These are phyloP conservation scores for Xylaria sp. DNA, from an alignment of 2,329 filamentous ascomycete species.

Conservation along the genomic window DNA sequence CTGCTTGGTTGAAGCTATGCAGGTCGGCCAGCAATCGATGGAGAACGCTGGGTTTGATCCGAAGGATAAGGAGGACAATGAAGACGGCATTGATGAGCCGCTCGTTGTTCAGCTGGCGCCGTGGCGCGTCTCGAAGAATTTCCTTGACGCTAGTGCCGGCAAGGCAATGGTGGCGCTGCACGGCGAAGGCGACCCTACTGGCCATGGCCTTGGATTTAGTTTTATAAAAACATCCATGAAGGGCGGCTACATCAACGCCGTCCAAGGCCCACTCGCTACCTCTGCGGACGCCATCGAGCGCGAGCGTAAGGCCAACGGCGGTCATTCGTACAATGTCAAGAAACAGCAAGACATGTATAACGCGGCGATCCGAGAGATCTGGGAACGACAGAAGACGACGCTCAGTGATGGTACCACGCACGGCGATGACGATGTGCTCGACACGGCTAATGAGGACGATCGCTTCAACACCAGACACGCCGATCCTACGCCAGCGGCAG, in stretches of 20 bases:
- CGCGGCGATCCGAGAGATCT: slow-evolving; percentile 84
- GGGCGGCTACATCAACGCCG: slow-evolving; percentile 82
- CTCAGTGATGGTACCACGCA: slow-evolving; percentile 68
- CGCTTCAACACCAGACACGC: slow-evolving; percentile 68
- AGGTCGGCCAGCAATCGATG: slow-evolving; percentile 85
- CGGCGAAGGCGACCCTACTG: slow-evolving; percentile 90
- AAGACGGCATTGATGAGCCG: slow-evolving; percentile 62
- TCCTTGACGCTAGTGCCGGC: slow-evolving; percentile 84
- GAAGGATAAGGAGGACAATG: slow-evolving; percentile 62
- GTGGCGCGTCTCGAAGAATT: slow-evolving; percentile 96
- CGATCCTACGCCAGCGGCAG: slow-evolving; percentile 58
- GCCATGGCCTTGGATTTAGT: slow-evolving; percentile 88
- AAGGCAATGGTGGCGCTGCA: slow-evolving; percentile 97
- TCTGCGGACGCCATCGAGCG: slow-evolving; percentile 82
- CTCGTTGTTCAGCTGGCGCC: slow-evolving; percentile 86
- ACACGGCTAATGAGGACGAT: slow-evolving; percentile 58
- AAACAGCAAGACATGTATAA: slow-evolving; percentile 90
- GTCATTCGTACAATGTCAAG: slow-evolving; percentile 96
- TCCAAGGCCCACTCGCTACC: slow-evolving; percentile 60
- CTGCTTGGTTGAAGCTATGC: slow-evolving; percentile 92
- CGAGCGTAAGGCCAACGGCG: slow-evolving; percentile 81
- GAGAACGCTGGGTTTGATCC: slow-evolving; percentile 82
- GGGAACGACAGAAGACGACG: slow-evolving; percentile 79
- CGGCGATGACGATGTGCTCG: slow-evolving; percentile 55
- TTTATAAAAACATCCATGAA: slow-evolving; percentile 99